These are phyloP conservation scores for Marchantia polymorpha DNA, from an alignment of 225 moss, liverwort and hornwort species.

Conservation along the genomic window DNA sequence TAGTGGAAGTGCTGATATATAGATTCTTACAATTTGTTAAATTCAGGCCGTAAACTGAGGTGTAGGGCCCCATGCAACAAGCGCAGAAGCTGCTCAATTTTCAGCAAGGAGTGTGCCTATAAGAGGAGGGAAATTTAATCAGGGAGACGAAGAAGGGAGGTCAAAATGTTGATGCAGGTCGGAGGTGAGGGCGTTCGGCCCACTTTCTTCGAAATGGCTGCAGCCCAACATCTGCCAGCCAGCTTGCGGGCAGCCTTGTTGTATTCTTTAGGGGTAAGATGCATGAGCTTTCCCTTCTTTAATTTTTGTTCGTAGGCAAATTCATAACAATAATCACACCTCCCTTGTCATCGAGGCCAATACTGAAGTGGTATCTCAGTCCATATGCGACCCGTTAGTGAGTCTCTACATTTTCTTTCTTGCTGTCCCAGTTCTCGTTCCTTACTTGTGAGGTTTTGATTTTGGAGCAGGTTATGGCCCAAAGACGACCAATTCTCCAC, in stretches of 20 bases:
- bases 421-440: neutral
- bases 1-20: neutral
- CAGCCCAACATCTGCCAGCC: slow-evolving; percentile 85
- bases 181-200: slow-evolving; percentile 97
- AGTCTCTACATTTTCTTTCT: neutral
- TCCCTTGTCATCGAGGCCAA: neutral
- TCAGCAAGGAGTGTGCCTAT: neutral
- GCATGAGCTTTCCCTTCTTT: neutral
- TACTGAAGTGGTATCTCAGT: neutral
- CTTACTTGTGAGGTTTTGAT: neutral
- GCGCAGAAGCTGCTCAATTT: neutral
- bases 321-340: neutral
- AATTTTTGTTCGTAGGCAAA: slow-evolving; percentile 2
- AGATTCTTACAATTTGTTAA: neutral
- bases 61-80: neutral
- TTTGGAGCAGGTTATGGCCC: slow-evolving; percentile 79
- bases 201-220: slow-evolving; percentile 99
- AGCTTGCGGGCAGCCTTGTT: slow-evolving; percentile 94
- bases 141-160: neutral
- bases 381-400: neutral
- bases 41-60: neutral
- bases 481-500: slow-evolving; percentile 88
- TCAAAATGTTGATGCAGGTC: slow-evolving; percentile 96
- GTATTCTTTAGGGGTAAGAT: slow-evolving; percentile 79
- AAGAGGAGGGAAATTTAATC: no score